Evolutionary conservation across 352 stramenopile species (phyloP).

Genomic region (Halophytophthora batemanensis): DNA sequence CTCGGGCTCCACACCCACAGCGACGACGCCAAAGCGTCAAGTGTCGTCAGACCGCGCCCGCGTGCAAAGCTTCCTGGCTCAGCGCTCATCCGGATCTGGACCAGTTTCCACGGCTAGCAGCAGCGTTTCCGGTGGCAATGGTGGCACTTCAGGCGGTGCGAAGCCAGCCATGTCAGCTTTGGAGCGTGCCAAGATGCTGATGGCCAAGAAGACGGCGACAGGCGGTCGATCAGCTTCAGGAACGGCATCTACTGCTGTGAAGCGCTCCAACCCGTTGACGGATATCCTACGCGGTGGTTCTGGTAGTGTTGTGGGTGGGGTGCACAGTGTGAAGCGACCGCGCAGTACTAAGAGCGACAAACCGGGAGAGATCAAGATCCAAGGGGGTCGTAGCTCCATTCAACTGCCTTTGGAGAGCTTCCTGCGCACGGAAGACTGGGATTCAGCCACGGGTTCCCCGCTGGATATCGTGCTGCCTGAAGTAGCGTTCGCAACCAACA

Average conservation of each 20-base stretch:
- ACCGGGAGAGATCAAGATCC: constrained; percentile 73
- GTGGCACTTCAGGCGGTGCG: background rate
- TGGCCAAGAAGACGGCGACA: constrained; percentile 78
- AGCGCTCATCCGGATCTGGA: constrained; percentile 25
- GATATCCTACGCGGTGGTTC: constrained; percentile 73
- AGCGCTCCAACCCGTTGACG: constrained; percentile 71
- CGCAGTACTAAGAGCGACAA: constrained; percentile 70
- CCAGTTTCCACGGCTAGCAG: constrained; percentile 2
- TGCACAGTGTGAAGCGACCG: constrained; percentile 58
- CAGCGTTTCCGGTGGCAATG: background rate
- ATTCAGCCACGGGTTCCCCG: constrained; percentile 52
- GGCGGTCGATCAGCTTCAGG: constrained; percentile 11
- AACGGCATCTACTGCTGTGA: constrained; percentile 35
- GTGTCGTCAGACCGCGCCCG: constrained; percentile 48
- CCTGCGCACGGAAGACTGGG: constrained; percentile 73
- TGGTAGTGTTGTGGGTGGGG: constrained; percentile 60
- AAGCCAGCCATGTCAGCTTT: constrained; percentile 56
- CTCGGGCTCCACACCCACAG: constrained; percentile 10
- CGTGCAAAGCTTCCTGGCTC: constrained; percentile 64
- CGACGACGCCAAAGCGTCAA: constrained; percentile 50
- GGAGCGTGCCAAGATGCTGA: constrained; percentile 71
- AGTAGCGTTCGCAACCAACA: constrained; percentile 79
- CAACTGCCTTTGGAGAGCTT: constrained; percentile 79
- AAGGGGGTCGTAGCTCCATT: constrained; percentile 70
- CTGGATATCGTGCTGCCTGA: constrained; percentile 70